Conservation (phyloP, 106 monocot species). For the Allium fistulosum region DNA sequence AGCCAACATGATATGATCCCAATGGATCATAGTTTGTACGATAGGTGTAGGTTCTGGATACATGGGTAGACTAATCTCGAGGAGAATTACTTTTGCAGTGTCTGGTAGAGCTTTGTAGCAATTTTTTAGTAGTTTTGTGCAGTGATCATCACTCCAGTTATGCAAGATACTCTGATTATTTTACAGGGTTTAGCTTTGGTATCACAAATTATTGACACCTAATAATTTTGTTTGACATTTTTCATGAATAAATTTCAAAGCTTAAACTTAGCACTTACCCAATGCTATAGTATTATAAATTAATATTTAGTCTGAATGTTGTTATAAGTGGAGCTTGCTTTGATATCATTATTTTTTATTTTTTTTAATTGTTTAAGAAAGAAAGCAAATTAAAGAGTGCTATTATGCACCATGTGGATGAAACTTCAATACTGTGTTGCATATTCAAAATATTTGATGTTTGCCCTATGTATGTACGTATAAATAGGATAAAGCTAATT, state of each 20-base stretch:
- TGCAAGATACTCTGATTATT: conserved; percentile 49
- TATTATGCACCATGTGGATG: no score
- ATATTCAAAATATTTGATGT: neutral
- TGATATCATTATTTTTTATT: no score
- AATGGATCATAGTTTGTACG: conserved; percentile 16
- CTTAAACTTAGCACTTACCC: no score
- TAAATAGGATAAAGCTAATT: conserved; percentile 25
- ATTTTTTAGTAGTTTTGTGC: conserved; percentile 1
- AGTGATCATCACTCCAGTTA: conserved; percentile 59
- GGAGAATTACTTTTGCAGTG: conserved; percentile 42
- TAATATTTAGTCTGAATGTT: no score
- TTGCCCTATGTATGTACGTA: neutral
- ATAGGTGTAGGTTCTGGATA: conserved; percentile 13
- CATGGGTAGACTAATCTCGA: conserved; percentile 37
- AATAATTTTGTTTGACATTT: no score
- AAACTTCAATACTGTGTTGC: no score
- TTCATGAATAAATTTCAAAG: no score
- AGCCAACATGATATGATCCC: conserved; percentile 47
- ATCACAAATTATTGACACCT: no score
- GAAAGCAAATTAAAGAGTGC: no score
- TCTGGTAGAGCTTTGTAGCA: conserved; percentile 39
- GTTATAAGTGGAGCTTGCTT: no score
- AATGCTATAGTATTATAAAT: no score
- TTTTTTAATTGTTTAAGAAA: no score
- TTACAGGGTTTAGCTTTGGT: neutral